Evolutionary conservation across 1,284 basidiomycete species (phyloP), one percentile per base, ranked within the genome.

Genomic region (Boletus sp.): DNA sequence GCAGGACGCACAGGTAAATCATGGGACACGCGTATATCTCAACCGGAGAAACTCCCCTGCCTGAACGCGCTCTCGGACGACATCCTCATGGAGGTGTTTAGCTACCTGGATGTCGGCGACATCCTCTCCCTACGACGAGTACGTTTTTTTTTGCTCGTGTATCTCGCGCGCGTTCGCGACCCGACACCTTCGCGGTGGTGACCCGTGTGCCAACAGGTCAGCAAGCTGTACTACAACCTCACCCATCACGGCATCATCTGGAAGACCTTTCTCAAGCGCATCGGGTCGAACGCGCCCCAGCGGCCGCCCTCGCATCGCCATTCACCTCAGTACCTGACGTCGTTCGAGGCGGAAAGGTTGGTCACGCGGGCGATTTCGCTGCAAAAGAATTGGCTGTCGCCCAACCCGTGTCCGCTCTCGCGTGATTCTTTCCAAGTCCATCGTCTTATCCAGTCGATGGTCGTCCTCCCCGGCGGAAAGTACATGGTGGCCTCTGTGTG

Each of bases 191-290:
- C n/a, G n/a, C n/a, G n/a, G n/a, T n/a, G n/a, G n/a, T n/a, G n/a
- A n/a, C n/a, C n/a, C n/a, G n/a, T n/a, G n/a, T n/a, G n/a, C n/a
- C n/a, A n/a, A 32, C 41, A 84, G 82, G 75, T 78, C 33, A 76
- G 73, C 67, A 79, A 73, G 56, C 54, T 69, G 1, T 76, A 80
- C 53, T 83, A 75, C 59, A 59, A 76, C 27, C 69, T 84, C 45
- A 84, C 83, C 0, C 82, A 84, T 50, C 76, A 85, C 50, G 75
- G 83, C 14, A 66, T 76, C 42, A 75, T 88, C 33, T 88, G 86
- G 86, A 83, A 82, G 59, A 75, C 76, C 19, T 76, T 84, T 51
- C 66, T 88, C 43, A 65, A 67, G 32, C 64, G 68, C 12, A 69
- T 84, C 50, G 69, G 69, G 30, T 69, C 82, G 17, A 79, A 77